Conservation (phyloP, 2,329 filamentous ascomycete species). For the Xylariaceae sp. region DNA sequence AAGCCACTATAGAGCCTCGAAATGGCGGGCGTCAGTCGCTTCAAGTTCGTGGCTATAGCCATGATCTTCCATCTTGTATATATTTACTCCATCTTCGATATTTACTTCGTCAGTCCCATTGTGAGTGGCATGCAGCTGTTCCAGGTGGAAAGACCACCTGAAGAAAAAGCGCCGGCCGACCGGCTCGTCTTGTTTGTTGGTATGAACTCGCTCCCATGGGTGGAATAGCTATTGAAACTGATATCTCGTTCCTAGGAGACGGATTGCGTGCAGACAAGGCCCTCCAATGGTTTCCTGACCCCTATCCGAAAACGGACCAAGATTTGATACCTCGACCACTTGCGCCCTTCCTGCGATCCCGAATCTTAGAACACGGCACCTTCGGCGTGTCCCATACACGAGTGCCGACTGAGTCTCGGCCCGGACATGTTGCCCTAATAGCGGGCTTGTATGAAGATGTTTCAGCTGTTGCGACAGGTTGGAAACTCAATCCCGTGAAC, state of each 20-base stretch:
- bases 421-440: constrained; percentile 94
- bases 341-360: constrained; percentile 84
- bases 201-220: constrained; percentile 35
- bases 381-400: constrained; percentile 97
- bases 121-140: constrained; percentile 91
- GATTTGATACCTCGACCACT: constrained; percentile 71
- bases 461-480: constrained; percentile 91
- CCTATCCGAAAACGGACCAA: constrained; percentile 61
- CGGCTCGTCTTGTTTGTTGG: constrained; percentile 91
- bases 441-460: constrained; percentile 97
- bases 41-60: constrained; percentile 81
- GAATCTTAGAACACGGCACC: constrained; percentile 81
- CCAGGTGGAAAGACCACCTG: constrained; percentile 55
- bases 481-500: constrained; percentile 97
- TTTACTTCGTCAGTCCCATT: constrained; percentile 97
- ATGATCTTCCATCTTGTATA: constrained; percentile 92
- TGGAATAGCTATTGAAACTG: constrained; percentile 11
- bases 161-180: constrained; percentile 70
- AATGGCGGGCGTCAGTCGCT: constrained; percentile 58
- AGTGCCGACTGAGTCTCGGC: constrained; percentile 92
- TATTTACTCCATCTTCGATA: constrained; percentile 93
- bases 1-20: constrained; percentile 7
- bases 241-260: constrained; percentile 54
- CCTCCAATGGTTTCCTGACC: constrained; percentile 88
- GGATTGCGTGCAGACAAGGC: constrained; percentile 96